Percentiles rank a stretch among this genome's conserved stretches.
These are phyloP conservation scores for Austroboletus eburneus DNA, from an alignment of 768 basidiomycete genomes.

Conservation along the genomic window DNA sequence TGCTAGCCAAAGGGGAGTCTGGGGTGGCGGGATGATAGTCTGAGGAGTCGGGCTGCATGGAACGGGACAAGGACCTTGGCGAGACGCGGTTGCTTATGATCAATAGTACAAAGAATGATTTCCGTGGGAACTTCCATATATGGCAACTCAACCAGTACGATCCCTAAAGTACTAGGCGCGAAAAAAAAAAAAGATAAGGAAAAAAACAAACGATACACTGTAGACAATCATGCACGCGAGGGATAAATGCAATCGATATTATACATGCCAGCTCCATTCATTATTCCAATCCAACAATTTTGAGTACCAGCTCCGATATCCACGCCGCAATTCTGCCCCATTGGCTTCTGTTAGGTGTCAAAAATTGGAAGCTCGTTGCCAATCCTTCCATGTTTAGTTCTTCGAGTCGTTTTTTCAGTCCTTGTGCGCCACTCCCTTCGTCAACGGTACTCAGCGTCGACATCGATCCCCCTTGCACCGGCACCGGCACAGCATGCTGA, in stretches of 20 bases:
- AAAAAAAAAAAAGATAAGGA: background rate
- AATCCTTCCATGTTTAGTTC: slow-evolving; percentile 73
- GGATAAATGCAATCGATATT: slow-evolving; percentile 10
- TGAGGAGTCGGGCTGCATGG: slow-evolving; percentile 19
- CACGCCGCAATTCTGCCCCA: slow-evolving; percentile 68
- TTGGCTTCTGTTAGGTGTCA: slow-evolving; percentile 49
- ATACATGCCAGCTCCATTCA: slow-evolving; percentile 14
- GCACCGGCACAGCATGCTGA: slow-evolving; percentile 36
- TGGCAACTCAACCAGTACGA: slow-evolving; percentile 3
- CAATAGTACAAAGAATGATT: background rate
- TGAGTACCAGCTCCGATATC: slow-evolving; percentile 61
- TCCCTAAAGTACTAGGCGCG: background rate
- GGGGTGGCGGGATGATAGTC: slow-evolving; percentile 42
- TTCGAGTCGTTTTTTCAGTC: slow-evolving; percentile 55
- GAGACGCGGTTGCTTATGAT: background rate
- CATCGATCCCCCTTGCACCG: slow-evolving; percentile 47
- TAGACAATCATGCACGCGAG: background rate
- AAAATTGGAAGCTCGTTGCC: slow-evolving; percentile 67
- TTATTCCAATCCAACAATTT: slow-evolving; percentile 42
- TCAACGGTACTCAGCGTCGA: slow-evolving; percentile 65
- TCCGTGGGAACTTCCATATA: slow-evolving; percentile 19
- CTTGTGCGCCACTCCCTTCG: slow-evolving; percentile 41
- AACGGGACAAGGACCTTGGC: background rate
- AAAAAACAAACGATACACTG: slow-evolving; percentile 4
- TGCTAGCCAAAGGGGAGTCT: slow-evolving; percentile 48